Conservation (phyloP, 148 eudicot genomes). For the Fallopia convolvulus region DNA sequence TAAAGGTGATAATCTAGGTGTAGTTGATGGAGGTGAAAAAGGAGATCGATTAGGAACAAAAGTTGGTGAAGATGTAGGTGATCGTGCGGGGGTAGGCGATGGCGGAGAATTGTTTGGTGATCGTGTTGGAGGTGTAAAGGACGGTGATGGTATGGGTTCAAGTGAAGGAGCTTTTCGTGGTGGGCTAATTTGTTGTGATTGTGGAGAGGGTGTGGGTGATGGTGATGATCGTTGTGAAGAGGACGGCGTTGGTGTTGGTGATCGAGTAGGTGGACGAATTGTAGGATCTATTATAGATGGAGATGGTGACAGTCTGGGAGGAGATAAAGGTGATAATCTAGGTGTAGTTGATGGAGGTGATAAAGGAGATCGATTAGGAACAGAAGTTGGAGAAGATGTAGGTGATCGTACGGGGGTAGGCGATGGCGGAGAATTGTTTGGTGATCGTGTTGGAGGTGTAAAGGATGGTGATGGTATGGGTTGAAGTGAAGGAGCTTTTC, state of each 20-base stretch:
- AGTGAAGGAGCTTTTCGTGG: background rate
- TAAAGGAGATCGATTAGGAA: background rate
- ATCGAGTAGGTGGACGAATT: background rate
- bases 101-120: background rate
- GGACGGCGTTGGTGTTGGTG: background rate
- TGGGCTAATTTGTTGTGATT: background rate
- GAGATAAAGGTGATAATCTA: background rate
- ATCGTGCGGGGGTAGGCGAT: background rate
- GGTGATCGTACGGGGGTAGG: background rate
- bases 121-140: background rate
- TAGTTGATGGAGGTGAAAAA: too few relatives aligned
- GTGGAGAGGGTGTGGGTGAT: background rate
- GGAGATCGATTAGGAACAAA: background rate
- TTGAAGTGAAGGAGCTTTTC: background rate
- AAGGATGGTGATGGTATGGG: conserved; percentile 3
- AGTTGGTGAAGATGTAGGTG: background rate
- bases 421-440: background rate
- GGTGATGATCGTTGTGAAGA: background rate
- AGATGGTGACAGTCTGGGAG: background rate
- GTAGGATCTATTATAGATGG: background rate
- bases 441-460: background rate
- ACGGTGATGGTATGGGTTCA: background rate
- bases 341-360: background rate
- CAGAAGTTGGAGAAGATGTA: background rate
- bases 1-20: too few relatives aligned